Percentiles rank a stretch among this genome's conserved stretches.
Evolutionary conservation across 2,329 filamentous ascomycete species (phyloP).

Genomic region (Biscogniauxia marginata): DNA sequence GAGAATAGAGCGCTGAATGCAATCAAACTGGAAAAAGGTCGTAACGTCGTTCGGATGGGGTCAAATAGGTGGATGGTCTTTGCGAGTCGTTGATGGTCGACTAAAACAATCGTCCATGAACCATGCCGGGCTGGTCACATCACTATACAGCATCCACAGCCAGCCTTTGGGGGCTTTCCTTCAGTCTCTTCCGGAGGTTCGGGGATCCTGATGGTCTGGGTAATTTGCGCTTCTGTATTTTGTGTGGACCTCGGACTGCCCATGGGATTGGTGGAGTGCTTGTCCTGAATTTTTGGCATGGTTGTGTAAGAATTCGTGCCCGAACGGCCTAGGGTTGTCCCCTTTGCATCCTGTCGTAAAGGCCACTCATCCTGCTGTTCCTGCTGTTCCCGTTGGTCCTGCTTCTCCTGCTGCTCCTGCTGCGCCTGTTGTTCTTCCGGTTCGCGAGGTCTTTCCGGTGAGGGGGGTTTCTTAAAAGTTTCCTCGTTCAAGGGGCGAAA

Average conservation of each 20-base stretch:
- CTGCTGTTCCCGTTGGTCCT: not conserved
- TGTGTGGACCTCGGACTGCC: slow-evolving; percentile 46
- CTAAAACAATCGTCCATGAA: slow-evolving; percentile 7
- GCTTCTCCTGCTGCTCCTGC: not conserved
- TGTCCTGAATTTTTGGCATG: slow-evolving; percentile 58
- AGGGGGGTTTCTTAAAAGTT: slow-evolving; percentile 46
- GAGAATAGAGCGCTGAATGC: slow-evolving; percentile 22
- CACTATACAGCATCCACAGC: slow-evolving; percentile 70
- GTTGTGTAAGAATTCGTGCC: slow-evolving; percentile 58
- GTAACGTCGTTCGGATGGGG: slow-evolving; percentile 24
- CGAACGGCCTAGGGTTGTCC: slow-evolving; percentile 45
- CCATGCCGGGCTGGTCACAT: slow-evolving; percentile 54
- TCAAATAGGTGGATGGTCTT: slow-evolving; percentile 12
- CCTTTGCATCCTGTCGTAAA: slow-evolving; percentile 50
- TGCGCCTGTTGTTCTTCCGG: slow-evolving; percentile 30
- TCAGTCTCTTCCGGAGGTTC: slow-evolving; percentile 49
- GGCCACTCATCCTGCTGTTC: slow-evolving; percentile 57
- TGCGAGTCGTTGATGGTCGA: slow-evolving; percentile 6
- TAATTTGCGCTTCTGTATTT: slow-evolving; percentile 42
- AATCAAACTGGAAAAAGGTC: slow-evolving; percentile 17
- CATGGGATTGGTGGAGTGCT: slow-evolving; percentile 39
- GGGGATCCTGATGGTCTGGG: slow-evolving; percentile 44
- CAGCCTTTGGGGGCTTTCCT: slow-evolving; percentile 53
- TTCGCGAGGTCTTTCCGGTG: slow-evolving; percentile 42
- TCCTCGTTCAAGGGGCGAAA: slow-evolving; percentile 80